These are phyloP conservation scores for Tolypocladium album DNA, from an alignment of 2,329 filamentous ascomycete species.

Conservation along the genomic window DNA sequence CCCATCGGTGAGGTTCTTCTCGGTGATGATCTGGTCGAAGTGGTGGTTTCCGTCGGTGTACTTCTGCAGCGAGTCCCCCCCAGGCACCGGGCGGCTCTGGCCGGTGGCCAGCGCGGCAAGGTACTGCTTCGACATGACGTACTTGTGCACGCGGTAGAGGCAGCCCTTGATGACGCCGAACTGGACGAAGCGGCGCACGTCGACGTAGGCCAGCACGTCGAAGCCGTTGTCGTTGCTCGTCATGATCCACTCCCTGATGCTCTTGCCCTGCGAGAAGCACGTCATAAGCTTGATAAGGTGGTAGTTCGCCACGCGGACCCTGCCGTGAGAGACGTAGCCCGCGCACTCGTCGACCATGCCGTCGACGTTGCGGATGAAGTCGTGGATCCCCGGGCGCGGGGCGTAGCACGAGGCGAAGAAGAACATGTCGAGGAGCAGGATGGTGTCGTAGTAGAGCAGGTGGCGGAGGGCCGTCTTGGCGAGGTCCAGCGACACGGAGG, in stretches of 20 bases:
- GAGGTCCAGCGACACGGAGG: conserved; percentile 78
- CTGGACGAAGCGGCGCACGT: conserved; percentile 84
- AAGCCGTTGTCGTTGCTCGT: conserved; percentile 57
- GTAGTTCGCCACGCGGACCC: conserved; percentile 41
- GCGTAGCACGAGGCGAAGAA: conserved; percentile 90
- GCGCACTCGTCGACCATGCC: conserved; percentile 79
- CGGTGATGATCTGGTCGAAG: conserved; percentile 75
- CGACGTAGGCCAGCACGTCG: conserved; percentile 62
- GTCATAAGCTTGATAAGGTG: conserved; percentile 76
- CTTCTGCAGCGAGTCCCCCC: conserved; percentile 44
- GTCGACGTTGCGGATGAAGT: conserved; percentile 65
- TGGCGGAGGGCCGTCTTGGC: conserved; percentile 81
- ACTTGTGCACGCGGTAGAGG: conserved; percentile 86
- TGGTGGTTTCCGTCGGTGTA: conserved; percentile 67
- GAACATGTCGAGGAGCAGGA: conserved; percentile 88
- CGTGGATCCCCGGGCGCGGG: conserved; percentile 62
- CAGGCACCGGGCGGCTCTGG: conserved; percentile 28
- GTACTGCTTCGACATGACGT: conserved; percentile 61
- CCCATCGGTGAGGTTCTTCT: conserved; percentile 58
- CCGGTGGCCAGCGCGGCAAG: conserved; percentile 45
- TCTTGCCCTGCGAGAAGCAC: conserved; percentile 70
- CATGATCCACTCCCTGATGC: conserved; percentile 79
- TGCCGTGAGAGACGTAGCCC: conserved; percentile 58
- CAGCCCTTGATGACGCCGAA: conserved; percentile 95
- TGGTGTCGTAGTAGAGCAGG: conserved; percentile 84